Conservation (phyloP, 169 alveolate species). For the Cryptosporidium muris region DNA sequence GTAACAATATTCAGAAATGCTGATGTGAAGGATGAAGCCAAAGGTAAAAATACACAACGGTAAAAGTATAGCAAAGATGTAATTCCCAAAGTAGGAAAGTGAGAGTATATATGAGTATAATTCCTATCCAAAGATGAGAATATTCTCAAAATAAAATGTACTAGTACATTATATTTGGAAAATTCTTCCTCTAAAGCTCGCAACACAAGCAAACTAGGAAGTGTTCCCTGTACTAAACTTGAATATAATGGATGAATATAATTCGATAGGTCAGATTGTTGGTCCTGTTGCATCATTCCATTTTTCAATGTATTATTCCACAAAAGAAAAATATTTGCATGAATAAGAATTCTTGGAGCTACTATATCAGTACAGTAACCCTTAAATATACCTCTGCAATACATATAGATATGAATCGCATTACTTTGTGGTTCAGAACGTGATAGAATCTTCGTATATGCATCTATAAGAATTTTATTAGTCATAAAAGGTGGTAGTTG, state of each 20-base stretch:
- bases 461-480: conserved; percentile 46
- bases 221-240: conserved; percentile 12
- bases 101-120: conserved; percentile 38
- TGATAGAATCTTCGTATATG: conserved; percentile 20
- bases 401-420: conserved; percentile 54
- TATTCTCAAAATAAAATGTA: conserved; percentile 30
- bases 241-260: conserved; percentile 16
- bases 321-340: conserved; percentile 42
- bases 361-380: conserved; percentile 40
- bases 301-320: conserved; percentile 58
- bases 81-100: conserved; percentile 28
- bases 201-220: conserved; percentile 40
- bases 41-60: conserved; percentile 51
- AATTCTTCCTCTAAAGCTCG: conserved; percentile 50
- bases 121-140: conserved; percentile 63
- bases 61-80: conserved; percentile 54
- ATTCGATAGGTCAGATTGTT: background rate
- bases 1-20: conserved; percentile 53
- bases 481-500: conserved; percentile 38
- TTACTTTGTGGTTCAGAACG: conserved; percentile 43
- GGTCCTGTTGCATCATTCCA: background rate
- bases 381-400: conserved; percentile 38
- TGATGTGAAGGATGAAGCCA: conserved; percentile 46
- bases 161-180: conserved; percentile 52
- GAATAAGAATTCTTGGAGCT: conserved; percentile 55